Evolutionary conservation across 2,329 filamentous ascomycete genomes (phyloP).

Genomic region (Peltaster fructicola): DNA sequence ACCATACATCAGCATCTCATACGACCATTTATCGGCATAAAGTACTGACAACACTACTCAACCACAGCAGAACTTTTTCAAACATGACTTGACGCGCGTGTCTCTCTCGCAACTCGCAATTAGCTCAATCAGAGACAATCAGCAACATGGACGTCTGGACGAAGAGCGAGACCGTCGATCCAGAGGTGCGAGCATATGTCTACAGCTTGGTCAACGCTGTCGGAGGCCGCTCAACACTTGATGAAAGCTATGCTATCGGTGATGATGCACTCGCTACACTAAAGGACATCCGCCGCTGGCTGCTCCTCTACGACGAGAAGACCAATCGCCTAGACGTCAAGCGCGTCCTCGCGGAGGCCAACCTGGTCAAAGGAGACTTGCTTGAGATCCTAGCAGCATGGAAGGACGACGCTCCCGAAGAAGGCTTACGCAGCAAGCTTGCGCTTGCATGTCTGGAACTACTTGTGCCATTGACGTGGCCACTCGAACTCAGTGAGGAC

Average conservation of each 20-base stretch:
- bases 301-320: constrained; percentile 61
- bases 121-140: too few relatives aligned
- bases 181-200: constrained; percentile 82
- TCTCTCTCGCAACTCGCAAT: too few relatives aligned
- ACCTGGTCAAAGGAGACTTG: constrained; percentile 77
- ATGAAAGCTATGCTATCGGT: constrained; percentile 57
- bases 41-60: too few relatives aligned
- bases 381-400: constrained; percentile 75
- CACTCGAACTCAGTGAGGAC: constrained; percentile 59
- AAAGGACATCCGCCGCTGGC: constrained; percentile 87
- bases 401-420: constrained; percentile 54
- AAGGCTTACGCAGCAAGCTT: constrained; percentile 60
- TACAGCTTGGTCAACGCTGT: constrained; percentile 88
- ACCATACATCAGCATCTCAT: too few relatives aligned
- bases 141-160: constrained; percentile 16
- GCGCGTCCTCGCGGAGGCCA: constrained; percentile 77
- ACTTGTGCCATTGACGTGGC: constrained; percentile 86
- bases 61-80: too few relatives aligned
- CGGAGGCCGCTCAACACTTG: constrained; percentile 16
- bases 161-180: constrained; percentile 44
- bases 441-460: constrained; percentile 78
- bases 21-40: too few relatives aligned
- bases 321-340: constrained; percentile 88
- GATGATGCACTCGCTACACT: constrained; percentile 85
- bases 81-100: too few relatives aligned